These are phyloP conservation scores for Galeopsis tetrahit DNA, from an alignment of 257 asterid species.

Conservation along the genomic window DNA sequence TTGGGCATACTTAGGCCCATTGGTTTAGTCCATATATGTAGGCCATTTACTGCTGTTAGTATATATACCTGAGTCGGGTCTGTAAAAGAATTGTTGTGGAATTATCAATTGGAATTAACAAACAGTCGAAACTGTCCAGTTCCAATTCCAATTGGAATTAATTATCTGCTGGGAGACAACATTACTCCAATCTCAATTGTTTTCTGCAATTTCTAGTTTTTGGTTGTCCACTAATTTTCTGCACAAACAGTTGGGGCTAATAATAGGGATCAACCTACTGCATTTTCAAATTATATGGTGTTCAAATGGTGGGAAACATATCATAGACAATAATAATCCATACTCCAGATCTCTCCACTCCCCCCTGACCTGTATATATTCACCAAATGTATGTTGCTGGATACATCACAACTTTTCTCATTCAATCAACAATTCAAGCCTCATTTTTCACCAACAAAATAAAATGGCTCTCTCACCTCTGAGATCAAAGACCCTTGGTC, in stretches of 20 bases:
- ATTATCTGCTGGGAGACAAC: slow-evolving; percentile 16
- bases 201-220: background rate
- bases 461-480: slow-evolving; percentile 52
- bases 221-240: no score
- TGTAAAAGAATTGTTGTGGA: no score
- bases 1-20: no score
- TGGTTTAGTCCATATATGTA: no score
- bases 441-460: slow-evolving; percentile 8
- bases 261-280: background rate
- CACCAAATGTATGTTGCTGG: background rate
- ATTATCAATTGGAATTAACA: no score
- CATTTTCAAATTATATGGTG: background rate
- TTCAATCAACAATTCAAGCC: background rate
- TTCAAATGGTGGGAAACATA: slow-evolving; percentile 22
- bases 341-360: slow-evolving; percentile 32
- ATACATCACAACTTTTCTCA: slow-evolving; percentile 24
- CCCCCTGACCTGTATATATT: slow-evolving; percentile 9
- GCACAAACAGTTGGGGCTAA: background rate
- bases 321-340: background rate
- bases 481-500: slow-evolving; percentile 43
- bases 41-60: no score
- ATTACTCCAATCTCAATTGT: background rate
- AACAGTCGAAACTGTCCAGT: no score
- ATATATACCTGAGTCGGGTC: no score
- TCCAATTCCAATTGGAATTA: no score